Evolutionary conservation across 371 early-diverging fungal species (phyloP).

Genomic region (Amoeboaphelidium protococcarum): DNA sequence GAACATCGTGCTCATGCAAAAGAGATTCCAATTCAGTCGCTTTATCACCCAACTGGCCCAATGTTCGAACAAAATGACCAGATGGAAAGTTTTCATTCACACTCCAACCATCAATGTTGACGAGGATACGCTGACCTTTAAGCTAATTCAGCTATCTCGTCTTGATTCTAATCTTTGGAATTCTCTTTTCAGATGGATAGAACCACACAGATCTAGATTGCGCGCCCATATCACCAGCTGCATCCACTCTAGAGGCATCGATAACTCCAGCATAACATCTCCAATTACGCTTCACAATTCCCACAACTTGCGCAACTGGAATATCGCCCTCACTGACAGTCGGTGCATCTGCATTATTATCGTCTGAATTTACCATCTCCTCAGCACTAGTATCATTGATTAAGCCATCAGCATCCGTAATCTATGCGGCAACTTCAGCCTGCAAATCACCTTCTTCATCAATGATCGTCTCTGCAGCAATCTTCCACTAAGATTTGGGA

Average conservation of each 20-base stretch:
- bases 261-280: constrained; percentile 77
- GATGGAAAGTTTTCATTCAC: constrained; percentile 35
- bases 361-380: constrained; percentile 10
- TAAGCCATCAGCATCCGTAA: background rate
- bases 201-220: constrained; percentile 31
- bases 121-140: constrained; percentile 54
- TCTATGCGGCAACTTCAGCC: background rate
- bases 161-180: constrained; percentile 67
- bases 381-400: constrained; percentile 4
- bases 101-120: constrained; percentile 72
- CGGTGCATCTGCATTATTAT: constrained; percentile 6
- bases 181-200: constrained; percentile 63
- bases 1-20: constrained; percentile 80
- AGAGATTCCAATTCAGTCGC: constrained; percentile 84
- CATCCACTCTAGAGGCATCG: constrained; percentile 30
- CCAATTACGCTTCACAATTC: constrained; percentile 80
- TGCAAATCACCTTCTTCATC: constrained; percentile 25
- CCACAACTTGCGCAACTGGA: constrained; percentile 67
- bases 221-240: constrained; percentile 17
- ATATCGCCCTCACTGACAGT: constrained; percentile 6
- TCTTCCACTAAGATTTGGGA: constrained; percentile 57
- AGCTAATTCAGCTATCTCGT: constrained; percentile 58
- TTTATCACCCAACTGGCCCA: constrained; percentile 75
- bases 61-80: constrained; percentile 70
- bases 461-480: constrained; percentile 32